Evolutionary conservation across 176 grass and related monocot species (phyloP), one percentile per base, ranked within the genome.

Genomic region (Bolboschoenus planiculmis): DNA sequence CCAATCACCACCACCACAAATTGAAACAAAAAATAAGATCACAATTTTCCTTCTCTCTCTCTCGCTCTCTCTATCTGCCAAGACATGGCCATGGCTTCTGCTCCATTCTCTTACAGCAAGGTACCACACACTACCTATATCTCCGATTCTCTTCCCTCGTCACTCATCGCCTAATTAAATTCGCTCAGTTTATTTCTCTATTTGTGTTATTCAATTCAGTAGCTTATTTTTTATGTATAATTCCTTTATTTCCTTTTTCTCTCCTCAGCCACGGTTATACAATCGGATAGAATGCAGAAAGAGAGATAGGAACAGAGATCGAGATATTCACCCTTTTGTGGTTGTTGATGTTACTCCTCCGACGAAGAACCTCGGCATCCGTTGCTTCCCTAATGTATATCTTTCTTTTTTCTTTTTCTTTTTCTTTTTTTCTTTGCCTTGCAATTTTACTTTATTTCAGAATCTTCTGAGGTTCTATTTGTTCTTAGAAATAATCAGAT

Each of bases 281-380:
- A 48, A 74, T 39, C 42, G 83, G 61, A 85, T 87, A 65, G 63
- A 82, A 42, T 99, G 96, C 89, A 88, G 96, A 83, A 99, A 91
- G 92, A 95, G 71, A 86, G 94, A 94, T 10, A 85, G 78, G 72
- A 86, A 90, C n/a, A 55, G 87, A 76, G 87, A 91, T 35, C 76
- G 88, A 83, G 88, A 92, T 39, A 86, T 86, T 82, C 44, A 93
- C 56, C 92, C 96, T 0, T 98, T 93, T 84, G 89, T 93, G 82
- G 96, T 99, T 74, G 89, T 99, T 74, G 92, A 99, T 83, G 89
- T 99, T 66, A 93, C 96, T 39, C 96, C 96, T 36, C 96, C 91
- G 29, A 90, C 96, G 16, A 91, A 88, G 10, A 91, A 81, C 89
- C 96, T 95, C 68, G 89, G 92, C 55, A 88, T 99, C 84, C 92